phyloP scores from a whole-genome alignment of 805 yeast species.

The Dipodascus geniculatus region DNA sequence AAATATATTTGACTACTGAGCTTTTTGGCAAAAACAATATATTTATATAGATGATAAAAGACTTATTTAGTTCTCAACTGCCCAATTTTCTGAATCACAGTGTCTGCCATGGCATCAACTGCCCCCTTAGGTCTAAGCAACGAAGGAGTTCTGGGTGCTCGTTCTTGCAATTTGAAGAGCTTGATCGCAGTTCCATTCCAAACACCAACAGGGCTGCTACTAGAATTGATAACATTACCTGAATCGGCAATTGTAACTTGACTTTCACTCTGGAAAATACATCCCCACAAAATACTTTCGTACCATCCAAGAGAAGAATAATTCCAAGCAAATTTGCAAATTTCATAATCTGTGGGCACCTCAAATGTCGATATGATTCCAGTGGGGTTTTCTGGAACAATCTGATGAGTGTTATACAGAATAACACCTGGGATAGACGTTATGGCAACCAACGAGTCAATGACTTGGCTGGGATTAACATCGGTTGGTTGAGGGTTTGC shows the following conservation, averaged over 20 bases:
- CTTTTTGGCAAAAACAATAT: no score
- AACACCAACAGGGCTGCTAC: slow-evolving; percentile 28
- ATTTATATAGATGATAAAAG: no score
- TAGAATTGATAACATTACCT: slow-evolving; percentile 11
- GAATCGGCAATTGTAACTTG: slow-evolving; percentile 10
- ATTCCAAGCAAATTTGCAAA: slow-evolving; percentile 52
- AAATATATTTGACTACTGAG: no score
- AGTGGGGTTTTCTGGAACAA: neutral
- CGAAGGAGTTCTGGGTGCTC: slow-evolving; percentile 31
- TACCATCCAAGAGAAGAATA: slow-evolving; percentile 65
- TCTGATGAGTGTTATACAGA: slow-evolving; percentile 2
- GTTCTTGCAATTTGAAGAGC: slow-evolving; percentile 37
- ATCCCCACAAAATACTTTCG: slow-evolving; percentile 50
- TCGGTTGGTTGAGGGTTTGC: slow-evolving; percentile 2
- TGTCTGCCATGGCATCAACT: slow-evolving; percentile 37
- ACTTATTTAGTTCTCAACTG: slow-evolving; percentile 5
- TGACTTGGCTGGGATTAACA: slow-evolving; percentile 14
- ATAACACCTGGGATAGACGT: slow-evolving; percentile 9
- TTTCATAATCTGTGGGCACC: slow-evolving; percentile 26
- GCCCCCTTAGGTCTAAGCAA: slow-evolving; percentile 31
- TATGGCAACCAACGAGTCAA: slow-evolving; percentile 13
- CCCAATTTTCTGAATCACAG: slow-evolving; percentile 34
- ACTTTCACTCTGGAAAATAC: slow-evolving; percentile 29
- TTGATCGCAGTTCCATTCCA: slow-evolving; percentile 42
- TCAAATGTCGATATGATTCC: neutral